Conservation (phyloP, 345 rosid species). For the Eucalyptus tenuipes region DNA sequence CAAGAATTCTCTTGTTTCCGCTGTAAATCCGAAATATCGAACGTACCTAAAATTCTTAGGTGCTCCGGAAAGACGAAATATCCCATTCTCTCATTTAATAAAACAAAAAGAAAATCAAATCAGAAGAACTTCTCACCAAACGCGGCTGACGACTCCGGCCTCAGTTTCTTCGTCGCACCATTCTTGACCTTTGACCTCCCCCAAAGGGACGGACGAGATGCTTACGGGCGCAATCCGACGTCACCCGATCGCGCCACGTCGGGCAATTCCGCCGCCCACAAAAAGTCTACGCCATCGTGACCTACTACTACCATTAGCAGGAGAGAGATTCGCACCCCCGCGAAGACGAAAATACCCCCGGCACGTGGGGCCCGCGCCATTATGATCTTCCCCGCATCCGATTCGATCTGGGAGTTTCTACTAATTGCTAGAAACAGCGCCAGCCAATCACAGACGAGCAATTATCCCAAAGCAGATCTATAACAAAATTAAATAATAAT, state of each 20-base stretch:
- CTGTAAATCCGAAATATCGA: neutral
- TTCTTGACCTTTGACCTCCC: neutral
- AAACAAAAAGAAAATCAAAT: neutral
- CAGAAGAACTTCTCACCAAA: neutral
- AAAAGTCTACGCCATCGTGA: neutral
- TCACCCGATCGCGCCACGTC: neutral
- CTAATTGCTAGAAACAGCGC: neutral
- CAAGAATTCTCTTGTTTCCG: neutral
- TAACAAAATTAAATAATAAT: neutral
- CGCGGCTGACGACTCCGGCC: neutral
- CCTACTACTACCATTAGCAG: accelerated
- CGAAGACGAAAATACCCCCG: neutral
- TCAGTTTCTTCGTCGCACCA: neutral
- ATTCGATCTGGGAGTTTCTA: neutral
- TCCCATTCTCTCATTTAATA: neutral
- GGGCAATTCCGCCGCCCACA: neutral
- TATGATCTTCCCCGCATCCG: neutral
- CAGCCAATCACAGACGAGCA: neutral
- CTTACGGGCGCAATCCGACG: neutral
- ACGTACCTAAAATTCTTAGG: neutral
- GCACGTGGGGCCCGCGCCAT: neutral
- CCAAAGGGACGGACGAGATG: neutral
- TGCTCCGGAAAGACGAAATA: neutral
- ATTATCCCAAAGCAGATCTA: neutral
- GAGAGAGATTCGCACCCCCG: neutral